These are phyloP conservation scores for Penicillium sp. DNA, from an alignment of 2,329 filamentous ascomycete species.

Conservation along the genomic window DNA sequence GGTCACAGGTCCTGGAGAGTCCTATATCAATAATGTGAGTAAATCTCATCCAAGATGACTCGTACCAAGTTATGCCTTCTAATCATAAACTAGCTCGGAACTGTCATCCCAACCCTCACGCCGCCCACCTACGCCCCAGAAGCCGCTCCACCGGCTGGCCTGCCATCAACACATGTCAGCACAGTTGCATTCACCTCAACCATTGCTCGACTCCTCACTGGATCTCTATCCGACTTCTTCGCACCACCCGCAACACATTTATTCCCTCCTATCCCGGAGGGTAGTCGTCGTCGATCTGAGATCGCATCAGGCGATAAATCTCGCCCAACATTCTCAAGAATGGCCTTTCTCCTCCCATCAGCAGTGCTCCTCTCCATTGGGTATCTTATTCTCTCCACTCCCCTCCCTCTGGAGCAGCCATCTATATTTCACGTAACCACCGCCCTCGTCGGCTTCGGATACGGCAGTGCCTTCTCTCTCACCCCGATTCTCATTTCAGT, in stretches of 20 bases:
- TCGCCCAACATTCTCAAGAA: slow-evolving; percentile 70
- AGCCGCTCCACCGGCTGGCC: slow-evolving; percentile 60
- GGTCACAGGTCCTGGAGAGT: slow-evolving; percentile 92
- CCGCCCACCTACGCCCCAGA: slow-evolving; percentile 60
- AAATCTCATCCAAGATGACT: not conserved
- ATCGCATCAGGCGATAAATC: slow-evolving; percentile 27
- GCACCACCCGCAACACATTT: slow-evolving; percentile 69
- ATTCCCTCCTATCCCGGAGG: slow-evolving; percentile 54
- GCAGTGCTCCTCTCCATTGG: slow-evolving; percentile 75
- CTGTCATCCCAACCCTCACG: slow-evolving; percentile 85
- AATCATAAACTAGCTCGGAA: slow-evolving; percentile 64
- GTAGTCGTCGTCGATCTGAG: slow-evolving; percentile 41
- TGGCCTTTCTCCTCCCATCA: slow-evolving; percentile 77
- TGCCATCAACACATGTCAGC: slow-evolving; percentile 80
- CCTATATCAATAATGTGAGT: slow-evolving; percentile 86
- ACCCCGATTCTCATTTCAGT: slow-evolving; percentile 93
- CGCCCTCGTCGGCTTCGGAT: slow-evolving; percentile 82
- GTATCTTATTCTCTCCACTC: slow-evolving; percentile 77
- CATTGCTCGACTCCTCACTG: slow-evolving; percentile 84
- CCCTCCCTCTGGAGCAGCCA: slow-evolving; percentile 76
- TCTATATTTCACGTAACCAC: slow-evolving; percentile 86
- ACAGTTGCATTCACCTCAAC: slow-evolving; percentile 91
- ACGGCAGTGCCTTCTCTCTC: slow-evolving; percentile 87
- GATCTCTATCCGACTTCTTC: slow-evolving; percentile 84
- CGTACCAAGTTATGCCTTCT: not conserved